phyloP scores from a whole-genome alignment of 192 early-diverging fungal genomes.

The Paraglomus brasilianum region DNA sequence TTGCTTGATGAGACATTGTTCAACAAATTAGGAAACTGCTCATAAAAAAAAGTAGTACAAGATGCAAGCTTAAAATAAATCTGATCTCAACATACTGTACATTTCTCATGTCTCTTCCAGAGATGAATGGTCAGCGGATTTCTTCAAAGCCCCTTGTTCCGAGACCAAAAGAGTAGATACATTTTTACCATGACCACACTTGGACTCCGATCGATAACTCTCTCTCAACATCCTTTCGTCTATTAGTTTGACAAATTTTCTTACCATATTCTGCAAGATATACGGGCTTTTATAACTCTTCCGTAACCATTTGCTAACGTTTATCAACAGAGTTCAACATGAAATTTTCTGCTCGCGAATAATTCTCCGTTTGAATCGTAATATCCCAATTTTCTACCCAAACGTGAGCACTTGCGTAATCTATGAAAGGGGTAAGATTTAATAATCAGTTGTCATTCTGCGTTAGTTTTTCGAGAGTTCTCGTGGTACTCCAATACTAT shows the following conservation, averaged over 20 bases:
- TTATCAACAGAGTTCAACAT: constrained; percentile 41
- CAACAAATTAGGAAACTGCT: no score
- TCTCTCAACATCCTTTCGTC: no score
- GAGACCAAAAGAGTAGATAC: no score
- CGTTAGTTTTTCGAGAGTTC: constrained; percentile 23
- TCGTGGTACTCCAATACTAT: not conserved
- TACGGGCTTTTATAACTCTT: constrained; percentile 46
- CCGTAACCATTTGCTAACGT: constrained; percentile 48
- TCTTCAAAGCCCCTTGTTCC: no score
- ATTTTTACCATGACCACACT: no score
- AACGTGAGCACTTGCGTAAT: constrained; percentile 31
- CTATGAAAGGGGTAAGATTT: constrained; percentile 5
- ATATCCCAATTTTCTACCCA: constrained; percentile 55
- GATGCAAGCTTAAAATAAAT: no score
- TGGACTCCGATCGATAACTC: no score
- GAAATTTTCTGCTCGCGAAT: constrained; percentile 43
- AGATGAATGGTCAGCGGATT: no score
- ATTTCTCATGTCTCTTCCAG: no score
- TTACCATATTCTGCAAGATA: constrained; percentile 62
- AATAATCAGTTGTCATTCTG: not conserved
- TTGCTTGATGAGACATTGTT: no score
- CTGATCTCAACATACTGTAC: no score
- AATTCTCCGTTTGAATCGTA: constrained; percentile 47
- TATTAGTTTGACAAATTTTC: constrained; percentile 28
- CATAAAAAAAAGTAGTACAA: no score